These are phyloP conservation scores for Fusarium aywerte DNA, from an alignment of 2,329 filamentous ascomycete species.

Conservation along the genomic window DNA sequence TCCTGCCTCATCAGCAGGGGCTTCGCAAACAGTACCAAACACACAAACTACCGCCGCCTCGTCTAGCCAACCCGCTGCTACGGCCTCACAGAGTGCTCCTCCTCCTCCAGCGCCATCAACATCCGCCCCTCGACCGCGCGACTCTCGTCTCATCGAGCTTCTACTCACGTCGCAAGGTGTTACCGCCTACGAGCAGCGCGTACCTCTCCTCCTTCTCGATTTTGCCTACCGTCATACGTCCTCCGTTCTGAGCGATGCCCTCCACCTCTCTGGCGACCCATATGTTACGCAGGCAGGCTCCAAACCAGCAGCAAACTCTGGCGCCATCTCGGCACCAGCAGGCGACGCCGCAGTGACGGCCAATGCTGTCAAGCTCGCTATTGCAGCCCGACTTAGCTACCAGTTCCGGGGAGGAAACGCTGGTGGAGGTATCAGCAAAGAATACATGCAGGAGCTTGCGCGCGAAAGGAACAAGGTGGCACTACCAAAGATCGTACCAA, in stretches of 20 bases:
- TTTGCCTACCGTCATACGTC: constrained; percentile 87
- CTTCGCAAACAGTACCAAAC: constrained; percentile 52
- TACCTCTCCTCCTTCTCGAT: constrained; percentile 84
- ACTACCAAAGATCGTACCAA: constrained; percentile 70
- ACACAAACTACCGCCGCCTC: constrained; percentile 50
- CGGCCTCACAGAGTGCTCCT: constrained; percentile 42
- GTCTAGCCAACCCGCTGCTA: constrained; percentile 41
- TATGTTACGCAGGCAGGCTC: constrained; percentile 69
- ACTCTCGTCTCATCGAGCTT: constrained; percentile 82
- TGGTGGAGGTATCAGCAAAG: constrained; percentile 71
- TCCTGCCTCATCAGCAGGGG: constrained; percentile 53
- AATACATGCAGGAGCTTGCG: constrained; percentile 81
- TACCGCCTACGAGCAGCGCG: constrained; percentile 81
- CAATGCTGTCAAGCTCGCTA: constrained; percentile 77
- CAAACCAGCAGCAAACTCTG: constrained; percentile 61
- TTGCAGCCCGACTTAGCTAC: constrained; percentile 73
- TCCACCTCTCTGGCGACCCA: constrained; percentile 75
- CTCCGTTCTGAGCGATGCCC: constrained; percentile 74
- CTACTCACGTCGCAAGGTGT: constrained; percentile 83
- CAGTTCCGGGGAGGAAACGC: constrained; percentile 71
- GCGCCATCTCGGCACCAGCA: constrained; percentile 60
- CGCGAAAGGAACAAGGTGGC: constrained; percentile 74
- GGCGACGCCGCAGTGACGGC: constrained; percentile 69
- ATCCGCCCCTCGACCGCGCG: constrained; percentile 72
- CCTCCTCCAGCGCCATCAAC: constrained; percentile 49